Evolutionary conservation across 2,329 filamentous ascomycete genomes (phyloP).

Genomic region (Chaetoscypha palmicola): DNA sequence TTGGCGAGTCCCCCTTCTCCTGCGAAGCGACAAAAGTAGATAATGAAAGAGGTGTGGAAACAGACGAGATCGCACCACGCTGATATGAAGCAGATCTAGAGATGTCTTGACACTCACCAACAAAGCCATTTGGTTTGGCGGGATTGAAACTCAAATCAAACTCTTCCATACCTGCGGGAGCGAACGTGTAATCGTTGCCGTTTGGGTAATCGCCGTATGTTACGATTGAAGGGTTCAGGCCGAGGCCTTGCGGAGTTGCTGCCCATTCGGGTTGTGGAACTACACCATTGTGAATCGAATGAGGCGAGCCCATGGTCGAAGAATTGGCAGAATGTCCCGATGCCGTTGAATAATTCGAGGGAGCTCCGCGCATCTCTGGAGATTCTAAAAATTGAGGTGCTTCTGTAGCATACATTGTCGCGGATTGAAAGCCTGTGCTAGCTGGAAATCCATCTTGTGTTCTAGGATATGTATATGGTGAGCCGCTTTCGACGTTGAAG

Average conservation of each 20-base stretch:
- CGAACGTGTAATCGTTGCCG: slow-evolving; percentile 27
- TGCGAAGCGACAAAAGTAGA: slow-evolving; percentile 25
- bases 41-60: slow-evolving; percentile 23
- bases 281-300: slow-evolving; percentile 26
- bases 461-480: slow-evolving; percentile 28
- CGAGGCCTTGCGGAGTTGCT: slow-evolving; percentile 24
- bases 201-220: slow-evolving; percentile 24
- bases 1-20: slow-evolving; percentile 18
- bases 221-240: slow-evolving; percentile 29
- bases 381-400: slow-evolving; percentile 27
- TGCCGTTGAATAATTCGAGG: slow-evolving; percentile 30
- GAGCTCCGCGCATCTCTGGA: slow-evolving; percentile 25
- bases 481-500: slow-evolving; percentile 39
- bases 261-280: slow-evolving; percentile 28
- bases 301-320: slow-evolving; percentile 30
- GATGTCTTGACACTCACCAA: slow-evolving; percentile 38
- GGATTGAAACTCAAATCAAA: slow-evolving; percentile 33
- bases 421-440: slow-evolving; percentile 40
- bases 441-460: slow-evolving; percentile 31
- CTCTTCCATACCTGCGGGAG: slow-evolving; percentile 31
- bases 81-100: slow-evolving; percentile 31
- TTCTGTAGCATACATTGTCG: slow-evolving; percentile 39
- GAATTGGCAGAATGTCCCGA: slow-evolving; percentile 29
- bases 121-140: slow-evolving; percentile 37
- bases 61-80: slow-evolving; percentile 24